These are phyloP conservation scores for Pseudogymnoascus pannorum DNA, from an alignment of 2,329 filamentous ascomycete genomes.

Conservation along the genomic window DNA sequence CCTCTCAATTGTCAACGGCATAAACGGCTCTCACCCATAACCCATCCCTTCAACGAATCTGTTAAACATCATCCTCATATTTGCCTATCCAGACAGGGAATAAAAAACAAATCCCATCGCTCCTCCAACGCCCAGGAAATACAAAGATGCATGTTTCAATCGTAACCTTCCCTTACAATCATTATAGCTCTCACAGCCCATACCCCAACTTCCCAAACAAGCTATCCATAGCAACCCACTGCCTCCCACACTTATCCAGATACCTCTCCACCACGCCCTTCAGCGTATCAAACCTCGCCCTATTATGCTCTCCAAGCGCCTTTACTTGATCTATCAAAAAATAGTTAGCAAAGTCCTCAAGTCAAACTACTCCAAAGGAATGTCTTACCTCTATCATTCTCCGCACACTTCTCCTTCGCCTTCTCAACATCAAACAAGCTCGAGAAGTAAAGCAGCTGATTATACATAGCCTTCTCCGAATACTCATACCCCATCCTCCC, in stretches of 20 bases:
- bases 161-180: neutral
- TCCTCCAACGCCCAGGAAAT: slow-evolving; percentile 4
- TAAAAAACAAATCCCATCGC: neutral
- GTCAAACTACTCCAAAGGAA: neutral
- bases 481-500: slow-evolving; percentile 87
- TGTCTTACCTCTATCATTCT: slow-evolving; percentile 37
- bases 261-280: slow-evolving; percentile 74
- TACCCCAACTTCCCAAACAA: slow-evolving; percentile 67
- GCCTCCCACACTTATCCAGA: slow-evolving; percentile 79
- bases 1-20: neutral
- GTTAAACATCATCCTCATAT: neutral
- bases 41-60: neutral
- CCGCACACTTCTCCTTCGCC: slow-evolving; percentile 48
- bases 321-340: slow-evolving; percentile 40
- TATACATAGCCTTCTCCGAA: slow-evolving; percentile 84
- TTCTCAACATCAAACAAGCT: slow-evolving; percentile 86
- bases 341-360: slow-evolving; percentile 18
- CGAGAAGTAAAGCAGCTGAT: slow-evolving; percentile 84
- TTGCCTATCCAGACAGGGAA: slow-evolving; percentile 8
- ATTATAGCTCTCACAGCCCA: slow-evolving; percentile 18
- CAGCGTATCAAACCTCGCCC: slow-evolving; percentile 67
- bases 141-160: slow-evolving; percentile 5
- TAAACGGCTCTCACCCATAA: too few relatives aligned
- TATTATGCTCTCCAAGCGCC: slow-evolving; percentile 75
- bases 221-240: slow-evolving; percentile 90